Evolutionary conservation across 176 grass and related monocot species (phyloP).

Genomic region (Dendrocalamus sinicus): DNA sequence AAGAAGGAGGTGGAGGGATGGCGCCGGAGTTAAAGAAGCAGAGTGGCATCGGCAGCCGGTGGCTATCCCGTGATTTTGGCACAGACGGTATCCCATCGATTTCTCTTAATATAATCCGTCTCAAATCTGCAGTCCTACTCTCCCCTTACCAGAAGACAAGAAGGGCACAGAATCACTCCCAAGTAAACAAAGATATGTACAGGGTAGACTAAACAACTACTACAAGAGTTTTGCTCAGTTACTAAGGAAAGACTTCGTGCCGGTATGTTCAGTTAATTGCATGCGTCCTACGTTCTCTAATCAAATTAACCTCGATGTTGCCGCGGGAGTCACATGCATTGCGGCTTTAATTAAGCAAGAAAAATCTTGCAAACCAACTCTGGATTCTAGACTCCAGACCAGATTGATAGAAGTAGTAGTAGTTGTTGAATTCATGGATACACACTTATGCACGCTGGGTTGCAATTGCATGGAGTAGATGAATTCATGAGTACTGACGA

Average conservation of each 20-base stretch:
- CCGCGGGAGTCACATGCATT: constrained; percentile 43
- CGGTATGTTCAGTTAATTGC: constrained; percentile 7
- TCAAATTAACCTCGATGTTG: constrained; percentile 12
- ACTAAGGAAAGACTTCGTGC: constrained; percentile 1
- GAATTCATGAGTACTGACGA: neutral
- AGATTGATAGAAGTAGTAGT: neutral
- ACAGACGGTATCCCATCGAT: no score
- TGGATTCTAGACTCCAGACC: neutral
- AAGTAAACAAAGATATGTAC: neutral
- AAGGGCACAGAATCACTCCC: neutral
- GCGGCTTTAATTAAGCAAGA: neutral
- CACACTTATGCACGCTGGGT: neutral
- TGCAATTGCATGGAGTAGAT: neutral
- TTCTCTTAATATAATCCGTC: neutral
- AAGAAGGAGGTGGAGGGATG: no score
- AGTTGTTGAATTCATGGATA: neutral
- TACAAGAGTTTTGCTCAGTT: neutral
- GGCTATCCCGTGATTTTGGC: no score
- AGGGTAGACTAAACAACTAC: neutral
- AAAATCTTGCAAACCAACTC: neutral
- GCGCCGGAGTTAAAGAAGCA: no score
- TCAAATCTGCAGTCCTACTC: neutral
- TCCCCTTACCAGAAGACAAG: neutral
- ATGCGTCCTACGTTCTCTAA: constrained; percentile 24
- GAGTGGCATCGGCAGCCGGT: no score